Base-by-base conservation (phyloP, 139 green algal species). In the Dunaliella primolecta region DNA sequence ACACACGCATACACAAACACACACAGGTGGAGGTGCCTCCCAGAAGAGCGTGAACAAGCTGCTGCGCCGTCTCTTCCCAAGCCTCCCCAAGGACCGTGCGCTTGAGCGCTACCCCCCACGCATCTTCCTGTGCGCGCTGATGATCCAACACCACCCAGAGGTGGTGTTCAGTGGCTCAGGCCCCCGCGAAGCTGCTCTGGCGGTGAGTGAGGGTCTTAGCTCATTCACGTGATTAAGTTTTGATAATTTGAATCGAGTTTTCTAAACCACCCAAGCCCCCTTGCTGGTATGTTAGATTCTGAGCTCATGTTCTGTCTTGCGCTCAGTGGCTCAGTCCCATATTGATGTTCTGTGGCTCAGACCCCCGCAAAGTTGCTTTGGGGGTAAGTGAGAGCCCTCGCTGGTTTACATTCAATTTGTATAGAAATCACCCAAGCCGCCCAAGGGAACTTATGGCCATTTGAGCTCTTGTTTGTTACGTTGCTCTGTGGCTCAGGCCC, bases 91-190 rank as follows among this genome's bases (percentile, higher is more conserved):
- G 36, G 36, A 32, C 57, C 37, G 7, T 32, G 75, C 57, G 72
- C 46, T 91, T 36, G 92, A 93, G 29, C 91, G 95, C 78, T 98
- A 98, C 90, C 95, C 95, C 0, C 38, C 92, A 0, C 91, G 95
- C 78, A 89, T 98, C 27, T 95, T 98, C 82, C 87, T 98, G 86
- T 96, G 91, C 82, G 91, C 94, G 25, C 98, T 95, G 84, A 98
- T 98, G 96, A 85, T 98, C 3, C 79, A 94, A 3, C 78, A 81
- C 0, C 93, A 98, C 86, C 95, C 96, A 27, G 91, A 95, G 46
- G 91, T 83, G 1, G 79, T 83, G 79, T 83, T 83, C 46, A 76
- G 21, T 46, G 79, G 56, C 1, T 23, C 34, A 83, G 86, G 86
- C 2, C 3, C 55, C 0, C 82, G 84, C 31, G 95, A 98, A 83